These are phyloP conservation scores for Effrenium voratum DNA, from an alignment of 73 alveolate species.

Conservation along the genomic window DNA sequence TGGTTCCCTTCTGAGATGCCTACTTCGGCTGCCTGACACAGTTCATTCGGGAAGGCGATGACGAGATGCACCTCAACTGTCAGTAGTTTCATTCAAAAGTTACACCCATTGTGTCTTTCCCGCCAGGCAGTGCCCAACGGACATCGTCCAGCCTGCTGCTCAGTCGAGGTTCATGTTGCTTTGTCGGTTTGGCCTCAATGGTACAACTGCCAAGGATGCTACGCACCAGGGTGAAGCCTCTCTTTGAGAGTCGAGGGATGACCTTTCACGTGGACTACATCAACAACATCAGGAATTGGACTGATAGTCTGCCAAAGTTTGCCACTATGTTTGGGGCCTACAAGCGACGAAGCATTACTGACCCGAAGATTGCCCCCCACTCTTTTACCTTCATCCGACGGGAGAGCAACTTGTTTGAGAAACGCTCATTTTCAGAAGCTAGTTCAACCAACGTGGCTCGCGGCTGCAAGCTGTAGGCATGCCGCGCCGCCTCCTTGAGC, in stretches of 20 bases:
- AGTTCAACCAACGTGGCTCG: neutral
- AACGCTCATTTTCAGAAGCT: neutral
- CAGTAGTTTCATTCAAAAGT: too few species aligned
- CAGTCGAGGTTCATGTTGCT: too few species aligned
- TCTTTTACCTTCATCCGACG: slow-evolving; percentile 13
- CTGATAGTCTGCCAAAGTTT: slow-evolving; percentile 2
- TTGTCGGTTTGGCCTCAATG: too few species aligned
- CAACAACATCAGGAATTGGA: slow-evolving; percentile 12
- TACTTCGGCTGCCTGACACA: too few species aligned
- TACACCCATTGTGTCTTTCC: too few species aligned
- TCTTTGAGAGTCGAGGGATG: neutral
- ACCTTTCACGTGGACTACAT: slow-evolving; percentile 39
- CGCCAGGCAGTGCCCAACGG: too few species aligned
- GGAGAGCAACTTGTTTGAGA: neutral
- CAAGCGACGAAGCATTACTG: neutral
- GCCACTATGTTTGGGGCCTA: slow-evolving; percentile 14
- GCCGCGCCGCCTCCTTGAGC: neutral
- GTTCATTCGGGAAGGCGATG: too few species aligned
- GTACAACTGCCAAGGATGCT: too few species aligned
- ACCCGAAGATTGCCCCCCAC: neutral
- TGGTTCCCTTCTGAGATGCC: too few species aligned
- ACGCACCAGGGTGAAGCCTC: neutral
- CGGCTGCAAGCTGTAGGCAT: neutral
- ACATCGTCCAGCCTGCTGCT: too few species aligned
- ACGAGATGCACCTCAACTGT: too few species aligned